phyloP scores from a whole-genome alignment of 305 asterid genomes.

The Solanum aculeatissimum region DNA sequence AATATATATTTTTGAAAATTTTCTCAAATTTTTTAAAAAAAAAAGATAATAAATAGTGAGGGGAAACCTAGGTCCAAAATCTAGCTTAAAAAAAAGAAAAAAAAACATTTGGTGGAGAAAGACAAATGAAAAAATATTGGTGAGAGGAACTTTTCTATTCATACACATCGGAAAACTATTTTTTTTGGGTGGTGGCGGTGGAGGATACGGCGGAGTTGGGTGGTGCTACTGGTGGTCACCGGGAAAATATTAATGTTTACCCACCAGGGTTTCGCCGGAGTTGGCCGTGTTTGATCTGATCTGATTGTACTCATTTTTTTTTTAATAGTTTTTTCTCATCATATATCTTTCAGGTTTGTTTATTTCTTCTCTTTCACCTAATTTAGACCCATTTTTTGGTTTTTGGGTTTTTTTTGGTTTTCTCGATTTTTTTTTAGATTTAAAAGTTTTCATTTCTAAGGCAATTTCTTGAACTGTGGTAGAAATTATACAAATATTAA shows the following conservation, averaged over 20 bases:
- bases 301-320: not conserved
- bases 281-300: not conserved
- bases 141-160: not conserved
- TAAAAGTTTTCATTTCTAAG: not conserved
- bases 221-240: not conserved
- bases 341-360: not conserved
- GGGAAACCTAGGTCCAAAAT: not conserved
- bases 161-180: not conserved
- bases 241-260: not conserved
- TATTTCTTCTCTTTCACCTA: not conserved
- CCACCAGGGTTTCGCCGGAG: not conserved
- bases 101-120: not conserved
- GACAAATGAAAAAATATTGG: not conserved
- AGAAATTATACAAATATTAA: not conserved
- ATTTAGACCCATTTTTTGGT: not conserved
- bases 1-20: not conserved
- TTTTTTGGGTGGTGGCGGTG: not conserved
- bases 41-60: not conserved
- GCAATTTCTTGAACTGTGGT: not conserved
- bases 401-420: not conserved
- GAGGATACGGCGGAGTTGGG: not conserved
- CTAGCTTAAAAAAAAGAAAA: not conserved
- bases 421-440: not conserved
- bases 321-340: not conserved
- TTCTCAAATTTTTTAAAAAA: too few species aligned